Evolutionary conservation across 129 eudicot species (phyloP).

Genomic region (Solidago caesia): DNA sequence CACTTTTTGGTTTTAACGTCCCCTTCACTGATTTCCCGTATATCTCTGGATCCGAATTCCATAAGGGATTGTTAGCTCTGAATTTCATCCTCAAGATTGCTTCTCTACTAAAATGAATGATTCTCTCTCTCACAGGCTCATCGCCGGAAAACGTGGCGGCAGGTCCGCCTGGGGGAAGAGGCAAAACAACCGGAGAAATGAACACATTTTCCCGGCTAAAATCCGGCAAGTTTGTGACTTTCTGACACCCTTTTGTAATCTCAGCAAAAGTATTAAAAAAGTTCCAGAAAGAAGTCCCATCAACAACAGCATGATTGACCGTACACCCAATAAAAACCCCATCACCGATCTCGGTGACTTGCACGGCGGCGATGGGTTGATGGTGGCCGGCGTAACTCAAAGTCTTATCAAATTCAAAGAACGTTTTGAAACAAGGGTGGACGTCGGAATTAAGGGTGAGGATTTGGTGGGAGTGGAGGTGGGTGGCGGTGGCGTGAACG

Average conservation of each 20-base stretch:
- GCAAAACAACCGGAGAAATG: conserved; percentile 56
- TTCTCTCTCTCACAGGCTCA: conserved; percentile 66
- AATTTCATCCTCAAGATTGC: conserved; percentile 60
- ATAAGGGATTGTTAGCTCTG: conserved; percentile 52
- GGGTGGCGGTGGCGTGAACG: conserved; percentile 50
- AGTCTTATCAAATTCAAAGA: conserved; percentile 69
- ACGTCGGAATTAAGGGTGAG: conserved; percentile 38
- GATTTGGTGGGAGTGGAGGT: conserved; percentile 19
- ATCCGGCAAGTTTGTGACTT: conserved; percentile 47
- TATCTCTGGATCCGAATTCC: conserved; percentile 39
- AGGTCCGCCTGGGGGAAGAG: conserved; percentile 64
- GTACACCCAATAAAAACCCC: conserved; percentile 72
- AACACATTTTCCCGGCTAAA: conserved; percentile 61
- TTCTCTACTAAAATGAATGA: conserved; percentile 70
- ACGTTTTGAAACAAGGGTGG: conserved; percentile 44
- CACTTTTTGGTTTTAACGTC: conserved; percentile 37
- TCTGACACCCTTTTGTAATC: conserved; percentile 39
- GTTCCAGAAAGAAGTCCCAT: conserved; percentile 88
- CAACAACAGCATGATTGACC: conserved; percentile 76
- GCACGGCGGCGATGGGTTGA: conserved; percentile 71
- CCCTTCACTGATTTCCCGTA: conserved; percentile 40
- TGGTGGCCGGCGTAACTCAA: conserved; percentile 75
- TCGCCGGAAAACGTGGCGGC: conserved; percentile 73
- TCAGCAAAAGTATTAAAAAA: conserved; percentile 85
- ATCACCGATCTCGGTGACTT: conserved; percentile 70